These are phyloP conservation scores for Vigna trinervia DNA, from an alignment of 306 rosid species.

Conservation along the genomic window DNA sequence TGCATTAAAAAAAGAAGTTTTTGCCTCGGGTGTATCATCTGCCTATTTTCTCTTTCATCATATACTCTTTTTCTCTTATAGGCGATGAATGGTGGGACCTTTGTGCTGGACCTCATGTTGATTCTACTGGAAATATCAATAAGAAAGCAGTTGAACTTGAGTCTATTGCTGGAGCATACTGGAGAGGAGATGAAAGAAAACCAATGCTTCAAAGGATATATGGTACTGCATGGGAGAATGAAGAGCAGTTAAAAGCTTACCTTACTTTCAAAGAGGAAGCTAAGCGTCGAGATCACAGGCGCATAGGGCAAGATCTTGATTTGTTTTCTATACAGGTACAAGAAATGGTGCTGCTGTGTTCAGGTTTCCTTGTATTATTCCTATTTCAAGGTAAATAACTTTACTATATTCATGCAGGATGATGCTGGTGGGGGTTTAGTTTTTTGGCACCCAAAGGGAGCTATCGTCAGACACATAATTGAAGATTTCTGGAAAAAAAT, in stretches of 20 bases:
- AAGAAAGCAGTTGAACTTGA: constrained; percentile 94
- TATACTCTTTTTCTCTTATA: constrained; percentile 43
- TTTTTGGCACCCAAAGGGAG: constrained; percentile 99
- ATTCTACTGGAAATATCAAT: constrained; percentile 86
- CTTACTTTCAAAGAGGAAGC: constrained; percentile 97
- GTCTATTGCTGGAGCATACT: constrained; percentile 98
- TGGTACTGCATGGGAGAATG: constrained; percentile 99
- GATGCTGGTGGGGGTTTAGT: constrained; percentile 99
- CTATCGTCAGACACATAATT: constrained; percentile 84
- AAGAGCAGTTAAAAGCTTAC: constrained; percentile 86
- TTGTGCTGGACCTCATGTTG: constrained; percentile 99
- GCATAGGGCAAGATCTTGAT: constrained; percentile 96
- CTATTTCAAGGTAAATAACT: constrained; percentile 32
- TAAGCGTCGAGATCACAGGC: constrained; percentile 94
- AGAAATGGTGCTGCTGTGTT: constrained; percentile 5
- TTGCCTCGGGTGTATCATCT: constrained; percentile 33
- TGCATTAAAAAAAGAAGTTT: constrained; percentile 39
- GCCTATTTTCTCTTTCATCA: constrained; percentile 36
- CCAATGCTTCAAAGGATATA: constrained; percentile 96
- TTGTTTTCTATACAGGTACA: constrained; percentile 93
- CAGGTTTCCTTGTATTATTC: constrained; percentile 24
- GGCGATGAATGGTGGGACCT: constrained; percentile 99
- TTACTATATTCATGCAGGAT: constrained; percentile 61
- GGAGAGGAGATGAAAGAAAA: constrained; percentile 98
- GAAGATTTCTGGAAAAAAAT: constrained; percentile 91